Evolutionary conservation across 2,329 filamentous ascomycete species (phyloP).

Genomic region (Fusarium sp.): DNA sequence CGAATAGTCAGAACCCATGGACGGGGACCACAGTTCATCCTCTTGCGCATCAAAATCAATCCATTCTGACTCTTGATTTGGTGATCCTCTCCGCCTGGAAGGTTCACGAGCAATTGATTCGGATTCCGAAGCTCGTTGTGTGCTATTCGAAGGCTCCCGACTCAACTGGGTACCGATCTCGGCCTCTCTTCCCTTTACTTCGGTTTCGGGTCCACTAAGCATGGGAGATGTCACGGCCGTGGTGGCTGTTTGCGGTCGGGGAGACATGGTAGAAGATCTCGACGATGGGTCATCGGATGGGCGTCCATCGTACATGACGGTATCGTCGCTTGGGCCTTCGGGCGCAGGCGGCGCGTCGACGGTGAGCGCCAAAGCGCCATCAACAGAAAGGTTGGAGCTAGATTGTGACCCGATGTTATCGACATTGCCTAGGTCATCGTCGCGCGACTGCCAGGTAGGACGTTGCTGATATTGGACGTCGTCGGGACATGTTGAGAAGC

Average conservation of each 20-base stretch:
- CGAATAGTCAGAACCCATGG: constrained; percentile 57
- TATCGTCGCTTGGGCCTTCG: constrained; percentile 46
- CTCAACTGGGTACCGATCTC: constrained; percentile 45
- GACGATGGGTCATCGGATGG: constrained; percentile 52
- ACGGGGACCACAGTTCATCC: constrained; percentile 53
- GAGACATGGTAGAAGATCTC: constrained; percentile 60
- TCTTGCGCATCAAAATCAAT: constrained; percentile 46
- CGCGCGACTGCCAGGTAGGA: constrained; percentile 46
- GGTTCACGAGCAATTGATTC: constrained; percentile 33
- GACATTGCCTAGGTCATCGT: constrained; percentile 35
- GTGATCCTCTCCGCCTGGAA: constrained; percentile 34
- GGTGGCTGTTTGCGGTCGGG: constrained; percentile 54
- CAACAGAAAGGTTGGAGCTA: constrained; percentile 35
- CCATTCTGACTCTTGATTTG: constrained; percentile 42
- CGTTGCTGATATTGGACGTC: constrained; percentile 53
- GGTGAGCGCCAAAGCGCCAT: constrained; percentile 42
- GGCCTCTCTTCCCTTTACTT: constrained; percentile 53
- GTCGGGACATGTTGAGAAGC: constrained; percentile 61
- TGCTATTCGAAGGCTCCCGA: constrained; percentile 43
- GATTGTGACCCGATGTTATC: constrained; percentile 42
- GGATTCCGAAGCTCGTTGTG: constrained; percentile 34
- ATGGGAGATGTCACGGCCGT: constrained; percentile 54
- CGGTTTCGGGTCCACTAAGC: constrained; percentile 50
- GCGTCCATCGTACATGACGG: constrained; percentile 45
- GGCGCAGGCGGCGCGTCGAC: constrained; percentile 39